These are phyloP conservation scores for Naganishia sp. DNA, from an alignment of 1,284 basidiomycete species.

Conservation along the genomic window DNA sequence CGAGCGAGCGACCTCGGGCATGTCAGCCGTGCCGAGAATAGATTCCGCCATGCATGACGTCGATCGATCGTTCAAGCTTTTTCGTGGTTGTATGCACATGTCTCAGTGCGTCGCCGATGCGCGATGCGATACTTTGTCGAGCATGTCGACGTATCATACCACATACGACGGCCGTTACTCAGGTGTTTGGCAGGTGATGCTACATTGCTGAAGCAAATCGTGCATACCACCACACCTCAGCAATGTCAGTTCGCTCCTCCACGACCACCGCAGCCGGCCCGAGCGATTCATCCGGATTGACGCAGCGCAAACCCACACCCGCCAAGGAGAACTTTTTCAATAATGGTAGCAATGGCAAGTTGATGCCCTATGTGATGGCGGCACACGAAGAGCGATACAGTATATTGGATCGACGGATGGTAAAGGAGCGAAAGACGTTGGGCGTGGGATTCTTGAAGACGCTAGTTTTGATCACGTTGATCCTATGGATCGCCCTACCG, in stretches of 20 bases:
- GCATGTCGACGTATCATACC: no score
- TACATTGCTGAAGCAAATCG: no score
- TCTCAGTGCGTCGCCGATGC: no score
- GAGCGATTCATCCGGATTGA: conserved; percentile 2
- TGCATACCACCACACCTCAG: no score
- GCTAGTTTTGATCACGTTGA: conserved; percentile 38
- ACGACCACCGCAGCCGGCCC: conserved; percentile 3
- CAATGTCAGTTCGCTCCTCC: conserved; percentile 6
- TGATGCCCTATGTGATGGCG: conserved; percentile 15
- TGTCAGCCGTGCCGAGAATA: conserved; percentile 1
- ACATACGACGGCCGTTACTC: no score
- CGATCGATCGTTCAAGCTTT: neutral
- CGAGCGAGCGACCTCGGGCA: neutral
- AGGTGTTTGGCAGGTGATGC: no score
- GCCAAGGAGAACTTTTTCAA: conserved; percentile 16
- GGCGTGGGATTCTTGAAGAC: conserved; percentile 13
- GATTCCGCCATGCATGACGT: conserved; percentile 14
- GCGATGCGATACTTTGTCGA: no score
- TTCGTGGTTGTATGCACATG: no score
- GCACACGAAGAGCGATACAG: conserved; percentile 17
- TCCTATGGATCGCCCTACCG: conserved; percentile 44
- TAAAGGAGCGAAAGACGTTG: conserved; percentile 26
- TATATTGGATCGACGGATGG: conserved; percentile 5
- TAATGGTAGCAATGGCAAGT: conserved; percentile 7
- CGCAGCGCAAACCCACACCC: conserved; percentile 6